Evolutionary conservation across 1,284 basidiomycete species (phyloP).

Genomic region (Microbotryomycetes sp.): DNA sequence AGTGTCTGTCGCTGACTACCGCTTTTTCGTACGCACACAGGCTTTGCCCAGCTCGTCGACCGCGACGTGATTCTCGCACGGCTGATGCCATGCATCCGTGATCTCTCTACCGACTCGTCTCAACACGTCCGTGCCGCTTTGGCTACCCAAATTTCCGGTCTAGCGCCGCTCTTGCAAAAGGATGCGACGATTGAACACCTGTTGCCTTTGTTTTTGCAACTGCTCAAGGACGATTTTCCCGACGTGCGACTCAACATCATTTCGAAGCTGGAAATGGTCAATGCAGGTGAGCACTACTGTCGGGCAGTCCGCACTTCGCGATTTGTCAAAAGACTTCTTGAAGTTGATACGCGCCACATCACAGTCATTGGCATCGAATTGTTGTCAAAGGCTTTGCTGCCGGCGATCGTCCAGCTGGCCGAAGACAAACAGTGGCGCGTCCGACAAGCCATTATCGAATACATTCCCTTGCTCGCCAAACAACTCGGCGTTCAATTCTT

Average conservation of each 20-base stretch:
- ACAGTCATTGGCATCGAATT: slow-evolving; percentile 95
- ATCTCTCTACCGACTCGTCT: slow-evolving; percentile 85
- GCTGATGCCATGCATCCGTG: slow-evolving; percentile 92
- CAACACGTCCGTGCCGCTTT: slow-evolving; percentile 97
- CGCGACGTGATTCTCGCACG: slow-evolving; percentile 88
- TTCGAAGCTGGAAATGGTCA: slow-evolving; percentile 95
- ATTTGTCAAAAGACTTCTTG: no score
- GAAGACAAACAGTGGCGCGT: slow-evolving; percentile 99
- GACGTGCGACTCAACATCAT: slow-evolving; percentile 98
- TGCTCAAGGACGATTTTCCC: slow-evolving; percentile 98
- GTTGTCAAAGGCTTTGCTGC: slow-evolving; percentile 88
- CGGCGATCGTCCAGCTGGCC: slow-evolving; percentile 94
- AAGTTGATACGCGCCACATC: no score
- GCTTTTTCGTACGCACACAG: slow-evolving; percentile 48
- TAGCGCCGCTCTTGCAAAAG: slow-evolving; percentile 89
- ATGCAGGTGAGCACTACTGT: slow-evolving; percentile 57
- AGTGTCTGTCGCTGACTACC: not conserved
- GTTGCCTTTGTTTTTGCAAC: slow-evolving; percentile 90
- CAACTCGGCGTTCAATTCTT: slow-evolving; percentile 97
- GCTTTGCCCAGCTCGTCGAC: slow-evolving; percentile 90
- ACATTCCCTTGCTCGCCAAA: slow-evolving; percentile 90
- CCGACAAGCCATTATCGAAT: slow-evolving; percentile 98
- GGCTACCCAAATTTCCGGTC: slow-evolving; percentile 93
- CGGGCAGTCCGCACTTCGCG: no score
- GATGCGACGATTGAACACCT: slow-evolving; percentile 94